Evolutionary conservation across 768 basidiomycete species (phyloP), one percentile per base, ranked within the genome.

Genomic region (Leccinum longicurvipes): DNA sequence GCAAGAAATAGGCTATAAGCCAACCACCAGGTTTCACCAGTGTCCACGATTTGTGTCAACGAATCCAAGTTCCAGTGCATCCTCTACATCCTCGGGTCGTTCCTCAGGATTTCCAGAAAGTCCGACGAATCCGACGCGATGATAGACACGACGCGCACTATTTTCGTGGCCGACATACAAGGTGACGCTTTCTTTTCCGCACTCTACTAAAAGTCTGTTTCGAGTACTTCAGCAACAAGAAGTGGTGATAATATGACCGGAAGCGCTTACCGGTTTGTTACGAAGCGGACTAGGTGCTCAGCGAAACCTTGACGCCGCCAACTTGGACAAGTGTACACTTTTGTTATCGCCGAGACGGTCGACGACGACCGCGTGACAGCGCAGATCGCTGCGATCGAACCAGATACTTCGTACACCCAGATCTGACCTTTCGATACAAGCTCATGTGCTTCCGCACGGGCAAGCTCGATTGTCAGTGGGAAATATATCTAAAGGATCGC

Each of bases 151-250:
- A 55, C 74, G 74, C 7, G 82, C 82, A 45, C 61, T 73, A 60
- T 82, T 84, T 34, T 75, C 74, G 53, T 75, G 74, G 7, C 79
- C 81, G 19, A 84, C 83, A 51, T 83, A 84, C 44, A 84, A 70
- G 17, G 81, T 78, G 29, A 83, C 82, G 42, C 65, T 70, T 31
- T 79, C 71, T 63, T 79, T 81, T 4, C 76, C 74, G 49, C 70
- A 72, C 32, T 74, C 68, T 39, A 78, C 68, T 39, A 78, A 64
- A 31, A 82, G 67, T 31, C 81, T 68, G 45, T 51, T 15, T 32
- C 44, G 24, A 21, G 10, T 29, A 12, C 9, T 42, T 63, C 17
- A 59, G 29, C 5, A 50, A 49, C n/a, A 17, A 51, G 24, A 14
- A 10, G 4, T 29, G 17, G 14, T 36, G 24, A 56, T 32, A 28